Base-by-base conservation (phyloP, 1,139 yeast genomes). In the Diutina neorugosa region DNA sequence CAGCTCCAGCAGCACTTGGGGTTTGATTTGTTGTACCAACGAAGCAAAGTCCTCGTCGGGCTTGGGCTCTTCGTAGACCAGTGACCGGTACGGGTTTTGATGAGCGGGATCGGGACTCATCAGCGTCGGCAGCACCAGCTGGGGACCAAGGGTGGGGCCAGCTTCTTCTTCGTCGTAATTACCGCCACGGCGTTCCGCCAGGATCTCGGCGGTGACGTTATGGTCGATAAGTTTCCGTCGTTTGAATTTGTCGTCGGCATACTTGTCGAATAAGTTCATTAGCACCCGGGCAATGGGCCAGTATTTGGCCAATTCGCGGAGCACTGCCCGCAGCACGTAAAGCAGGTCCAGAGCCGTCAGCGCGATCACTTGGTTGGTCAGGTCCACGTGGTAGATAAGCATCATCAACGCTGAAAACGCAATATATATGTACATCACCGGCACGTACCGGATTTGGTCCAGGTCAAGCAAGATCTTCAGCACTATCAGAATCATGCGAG, bases 401-500 rank as follows among this genome's bases (percentile, higher is more conserved):
- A 86, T 83, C 59, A 84, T 74, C 61, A 84, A 73, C 1, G 95
- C 90, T 50, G 86, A 77, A 64, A 84, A 84, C 41, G 85, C 66
- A 59, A 81, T 71, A 63, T 81, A 74, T n/a, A 74, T 76, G 58
- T 71, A 73, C 68, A 74, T 73, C 25, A 82, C 80, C 27, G 86
- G 84, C 62, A 82, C 73, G 61, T 76, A 75, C 56, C 69, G 69
- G 55, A 82, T 63, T 60, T 80, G 78, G 55, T 77, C 75, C 52
- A 77, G 73, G 51, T 77, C 79, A 42, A 77, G 66, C 57, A 86
- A 61, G 55, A 80, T 81, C 55, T 84, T 84, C 51, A 81, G 71
- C 53, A 86, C 83, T 56, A 82, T 74, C 6, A 86, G 80, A 57
- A 86, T 83, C 85, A 85, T 84, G 62, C 88, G 81, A 1, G 94